These are phyloP conservation scores for Lathyrus aphaca DNA, from an alignment of 306 rosid species.

Conservation along the genomic window DNA sequence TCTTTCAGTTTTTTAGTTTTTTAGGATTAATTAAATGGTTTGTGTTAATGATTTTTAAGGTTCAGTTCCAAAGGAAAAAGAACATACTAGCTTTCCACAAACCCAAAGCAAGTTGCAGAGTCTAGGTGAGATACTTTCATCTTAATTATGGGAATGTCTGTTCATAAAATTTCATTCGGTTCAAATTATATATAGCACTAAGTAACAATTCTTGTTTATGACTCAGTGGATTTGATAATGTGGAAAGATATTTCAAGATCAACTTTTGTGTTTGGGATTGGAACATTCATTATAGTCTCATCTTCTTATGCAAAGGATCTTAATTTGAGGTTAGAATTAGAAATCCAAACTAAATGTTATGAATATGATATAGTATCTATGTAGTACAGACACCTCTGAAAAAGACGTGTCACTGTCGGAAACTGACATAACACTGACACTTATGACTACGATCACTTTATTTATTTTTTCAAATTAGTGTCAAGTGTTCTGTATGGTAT, in stretches of 20 bases:
- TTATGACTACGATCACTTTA: too few species aligned
- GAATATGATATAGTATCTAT: not conserved
- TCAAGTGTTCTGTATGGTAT: too few species aligned
- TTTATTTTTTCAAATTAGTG: too few species aligned
- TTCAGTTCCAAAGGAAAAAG: constrained; percentile 50
- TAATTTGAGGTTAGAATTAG: constrained; percentile 69
- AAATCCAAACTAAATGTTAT: constrained; percentile 7
- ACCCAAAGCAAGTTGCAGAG: constrained; percentile 76
- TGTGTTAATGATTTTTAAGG: not conserved
- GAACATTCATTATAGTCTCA: constrained; percentile 66
- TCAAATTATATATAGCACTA: constrained; percentile 14
- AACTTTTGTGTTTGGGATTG: constrained; percentile 72
- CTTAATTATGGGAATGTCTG: not conserved
- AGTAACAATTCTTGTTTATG: constrained; percentile 27
- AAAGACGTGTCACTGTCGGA: too few species aligned
- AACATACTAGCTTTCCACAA: constrained; percentile 55
- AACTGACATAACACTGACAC: too few species aligned
- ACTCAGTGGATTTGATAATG: constrained; percentile 80
- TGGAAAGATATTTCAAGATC: constrained; percentile 92
- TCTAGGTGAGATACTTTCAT: constrained; percentile 56
- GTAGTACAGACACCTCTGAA: too few species aligned
- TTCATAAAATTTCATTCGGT: not conserved
- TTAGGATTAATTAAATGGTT: not conserved
- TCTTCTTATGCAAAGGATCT: constrained; percentile 73
- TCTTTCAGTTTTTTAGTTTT: not conserved